Evolutionary conservation across 192 early-diverging fungal species (phyloP).

Genomic region (Pilobolus umbonatus): DNA sequence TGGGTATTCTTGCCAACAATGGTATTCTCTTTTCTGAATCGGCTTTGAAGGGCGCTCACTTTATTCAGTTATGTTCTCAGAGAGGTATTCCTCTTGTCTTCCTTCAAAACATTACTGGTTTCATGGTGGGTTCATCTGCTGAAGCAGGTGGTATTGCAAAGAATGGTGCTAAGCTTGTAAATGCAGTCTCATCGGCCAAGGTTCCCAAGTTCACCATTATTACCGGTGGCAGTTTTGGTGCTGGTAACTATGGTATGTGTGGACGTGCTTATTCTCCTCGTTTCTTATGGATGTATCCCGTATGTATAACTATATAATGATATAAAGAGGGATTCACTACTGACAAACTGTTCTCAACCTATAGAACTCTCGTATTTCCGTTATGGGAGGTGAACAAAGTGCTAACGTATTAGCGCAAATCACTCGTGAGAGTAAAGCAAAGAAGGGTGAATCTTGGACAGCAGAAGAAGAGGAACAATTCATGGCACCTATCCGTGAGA

Average conservation of each 20-base stretch:
- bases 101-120: conserved; percentile 95
- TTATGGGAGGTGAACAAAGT: conserved; percentile 98
- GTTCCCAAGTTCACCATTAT: conserved; percentile 94
- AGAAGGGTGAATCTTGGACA: conserved; percentile 73
- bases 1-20: conserved; percentile 95
- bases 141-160: conserved; percentile 97
- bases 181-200: conserved; percentile 86
- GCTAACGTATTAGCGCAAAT: conserved; percentile 89
- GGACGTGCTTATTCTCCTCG: conserved; percentile 88
- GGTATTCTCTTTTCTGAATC: conserved; percentile 93
- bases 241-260: conserved; percentile 98
- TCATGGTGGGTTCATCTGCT: conserved; percentile 93
- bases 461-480: conserved; percentile 75
- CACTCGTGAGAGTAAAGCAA: conserved; percentile 73
- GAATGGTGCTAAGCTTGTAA: conserved; percentile 96
- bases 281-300: conserved; percentile 97
- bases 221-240: conserved; percentile 70
- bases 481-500: conserved; percentile 74
- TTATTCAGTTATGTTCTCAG: conserved; percentile 88
- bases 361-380: conserved; percentile 80
- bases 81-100: conserved; percentile 86
- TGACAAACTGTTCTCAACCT: neutral
- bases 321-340: neutral
- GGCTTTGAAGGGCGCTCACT: conserved; percentile 93
- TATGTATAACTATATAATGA: conserved; percentile 24